These are phyloP conservation scores for Raddia distichophylla DNA, from an alignment of 176 grass and related monocot genomes.

Conservation along the genomic window DNA sequence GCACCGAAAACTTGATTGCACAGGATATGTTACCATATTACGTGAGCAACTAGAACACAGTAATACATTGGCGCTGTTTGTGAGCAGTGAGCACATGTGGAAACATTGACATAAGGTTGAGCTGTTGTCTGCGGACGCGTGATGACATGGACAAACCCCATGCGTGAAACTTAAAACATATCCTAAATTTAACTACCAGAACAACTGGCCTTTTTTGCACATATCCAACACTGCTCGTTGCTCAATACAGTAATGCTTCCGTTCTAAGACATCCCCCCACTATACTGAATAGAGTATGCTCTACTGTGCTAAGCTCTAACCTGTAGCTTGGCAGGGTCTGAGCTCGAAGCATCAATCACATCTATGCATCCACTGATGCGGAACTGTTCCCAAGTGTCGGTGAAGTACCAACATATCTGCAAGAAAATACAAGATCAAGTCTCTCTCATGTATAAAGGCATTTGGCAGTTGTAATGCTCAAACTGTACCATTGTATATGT, in stretches of 20 bases:
- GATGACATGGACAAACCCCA: not conserved
- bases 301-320: slow-evolving; percentile 40
- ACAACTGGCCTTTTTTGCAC: not conserved
- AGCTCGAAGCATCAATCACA: slow-evolving; percentile 60
- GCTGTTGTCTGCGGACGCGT: not conserved
- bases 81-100: not conserved
- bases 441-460: not conserved
- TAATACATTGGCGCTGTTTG: not conserved
- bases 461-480: not conserved
- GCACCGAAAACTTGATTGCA: too few species aligned
- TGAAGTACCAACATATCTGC: slow-evolving; percentile 98
- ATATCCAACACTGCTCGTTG: not conserved
- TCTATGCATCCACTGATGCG: slow-evolving; percentile 77
- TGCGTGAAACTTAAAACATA: not conserved
- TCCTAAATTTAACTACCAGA: slow-evolving; percentile 17
- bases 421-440: slow-evolving; percentile 17
- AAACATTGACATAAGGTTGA: not conserved
- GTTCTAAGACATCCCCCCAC: not conserved
- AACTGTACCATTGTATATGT: slow-evolving; percentile 1
- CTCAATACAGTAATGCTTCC: not conserved
- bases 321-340: slow-evolving; percentile 72
- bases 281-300: not conserved
- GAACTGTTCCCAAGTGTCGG: slow-evolving; percentile 94
- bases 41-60: not conserved
- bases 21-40: not conserved